A percentile compares a stretch with the other conserved stretches of the same genome.
Evolutionary conservation across 768 basidiomycete species (phyloP).

Genomic region (Chalciporus piperatus): DNA sequence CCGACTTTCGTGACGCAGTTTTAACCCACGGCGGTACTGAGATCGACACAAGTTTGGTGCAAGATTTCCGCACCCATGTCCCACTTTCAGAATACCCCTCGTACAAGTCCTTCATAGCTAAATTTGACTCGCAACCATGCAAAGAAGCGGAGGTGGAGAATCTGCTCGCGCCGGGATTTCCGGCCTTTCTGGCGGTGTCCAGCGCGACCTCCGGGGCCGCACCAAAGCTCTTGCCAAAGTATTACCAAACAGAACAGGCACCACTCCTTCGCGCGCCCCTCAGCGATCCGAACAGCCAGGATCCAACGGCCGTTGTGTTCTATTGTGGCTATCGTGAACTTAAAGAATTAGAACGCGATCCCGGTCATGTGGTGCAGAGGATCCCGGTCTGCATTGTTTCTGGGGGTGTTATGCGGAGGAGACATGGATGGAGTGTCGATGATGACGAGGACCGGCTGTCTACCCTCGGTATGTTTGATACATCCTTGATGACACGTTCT

Average conservation of each 20-base stretch:
- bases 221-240: slow-evolving; percentile 8
- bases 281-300: neutral
- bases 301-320: neutral
- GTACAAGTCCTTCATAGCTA: no score
- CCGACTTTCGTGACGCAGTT: no score
- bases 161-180: slow-evolving; percentile 21
- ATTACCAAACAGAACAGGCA: neutral
- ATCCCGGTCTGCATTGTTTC: slow-evolving; percentile 8
- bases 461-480: no score
- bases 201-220: slow-evolving; percentile 17
- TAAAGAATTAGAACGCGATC: slow-evolving; percentile 6
- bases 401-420: neutral
- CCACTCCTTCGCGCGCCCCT: neutral
- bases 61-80: no score
- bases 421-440: no score
- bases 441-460: no score
- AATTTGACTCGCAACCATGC: slow-evolving; percentile 14
- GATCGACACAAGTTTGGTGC: no score
- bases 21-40: no score
- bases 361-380: slow-evolving; percentile 1
- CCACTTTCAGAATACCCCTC: no score
- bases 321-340: slow-evolving; percentile 3
- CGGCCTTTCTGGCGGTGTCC: slow-evolving; percentile 6
- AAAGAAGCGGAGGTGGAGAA: slow-evolving; percentile 17
- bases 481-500: no score